Evolutionary conservation across 306 rosid genomes (phyloP), one percentile per base, ranked within the genome.

Genomic region (Fragaria nilgerrensis): DNA sequence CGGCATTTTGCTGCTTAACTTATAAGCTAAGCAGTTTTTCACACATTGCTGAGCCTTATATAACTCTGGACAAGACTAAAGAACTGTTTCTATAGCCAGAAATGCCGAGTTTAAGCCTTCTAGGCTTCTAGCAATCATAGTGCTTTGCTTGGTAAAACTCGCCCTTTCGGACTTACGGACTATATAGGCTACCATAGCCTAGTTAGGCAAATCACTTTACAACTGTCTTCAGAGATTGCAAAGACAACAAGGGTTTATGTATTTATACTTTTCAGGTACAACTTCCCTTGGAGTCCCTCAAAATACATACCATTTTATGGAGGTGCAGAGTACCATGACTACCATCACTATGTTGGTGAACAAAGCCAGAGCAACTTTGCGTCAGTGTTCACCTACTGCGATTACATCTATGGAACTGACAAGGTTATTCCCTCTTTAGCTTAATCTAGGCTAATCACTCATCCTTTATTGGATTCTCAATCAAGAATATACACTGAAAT

Each of bases 311-410:
- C 96, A 39, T 88, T 88, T 77, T 90, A 90, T 75, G 96, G 88
- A 50, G 96, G 96, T 1, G 84, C 96, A 27, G 89, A 89, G 58
- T 79, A 88, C 82, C 93, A 89, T 27, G 95, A 89, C 78, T 88
- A 87, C 78, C 93, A 92, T 84, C 95, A 90, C 81, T 87, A 70
- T 75, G 91, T 92, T 75, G 91, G 97, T 34, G 74, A 80, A 65
- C 87, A 79, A 68, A 92, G 91, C 82, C 90, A 87, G 0, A 85
- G 95, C 88, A 92, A 92, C 76, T 92, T 92, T 22, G 92, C 91
- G 29, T 89, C 91, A 49, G 86, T 81, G 75, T 87, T 91, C 72
- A 89, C 94, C 67, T 86, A 86, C 68, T 89, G 93, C 61, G 92
- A 89, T 84, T 86, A 83, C 86, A 78, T 90, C 64, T 90, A 88